Conservation (phyloP, 768 basidiomycete species). For the Auriscalpium vulgare region DNA sequence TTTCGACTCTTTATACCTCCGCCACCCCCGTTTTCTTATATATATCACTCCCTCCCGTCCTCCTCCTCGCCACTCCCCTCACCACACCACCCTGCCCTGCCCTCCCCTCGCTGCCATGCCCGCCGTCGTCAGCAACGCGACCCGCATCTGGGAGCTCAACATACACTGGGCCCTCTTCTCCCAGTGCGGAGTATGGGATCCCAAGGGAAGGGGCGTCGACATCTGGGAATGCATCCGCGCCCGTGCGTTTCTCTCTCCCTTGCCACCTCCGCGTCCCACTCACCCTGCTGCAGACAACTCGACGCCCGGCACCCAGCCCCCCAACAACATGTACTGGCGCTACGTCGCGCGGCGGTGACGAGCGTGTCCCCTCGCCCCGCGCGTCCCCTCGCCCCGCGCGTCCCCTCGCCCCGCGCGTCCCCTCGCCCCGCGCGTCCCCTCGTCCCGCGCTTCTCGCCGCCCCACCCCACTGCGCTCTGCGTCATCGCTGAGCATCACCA, state of each 20-base stretch:
- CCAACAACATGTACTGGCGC: constrained; percentile 36
- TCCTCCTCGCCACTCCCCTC: not conserved
- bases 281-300: constrained; percentile 43
- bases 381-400: not conserved
- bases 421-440: not conserved
- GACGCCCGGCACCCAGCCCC: constrained; percentile 44
- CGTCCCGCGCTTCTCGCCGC: too few relatives aligned
- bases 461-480: not conserved
- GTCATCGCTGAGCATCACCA: not conserved
- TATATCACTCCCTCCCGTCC: not conserved
- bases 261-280: too few relatives aligned
- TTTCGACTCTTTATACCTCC: not conserved
- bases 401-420: not conserved
- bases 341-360: constrained; percentile 37
- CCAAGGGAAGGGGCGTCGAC: constrained; percentile 56
- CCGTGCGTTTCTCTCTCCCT: constrained; percentile 41
- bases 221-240: constrained; percentile 69
- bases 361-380: not conserved
- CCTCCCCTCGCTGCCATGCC: constrained; percentile 21
- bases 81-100: not conserved
- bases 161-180: constrained; percentile 55
- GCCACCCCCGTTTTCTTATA: not conserved
- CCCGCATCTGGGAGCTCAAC: constrained; percentile 63
- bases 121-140: constrained; percentile 54
- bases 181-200: constrained; percentile 70